phyloP scores from a whole-genome alignment of 805 yeast genomes.

The Lipomyces orientalis region DNA sequence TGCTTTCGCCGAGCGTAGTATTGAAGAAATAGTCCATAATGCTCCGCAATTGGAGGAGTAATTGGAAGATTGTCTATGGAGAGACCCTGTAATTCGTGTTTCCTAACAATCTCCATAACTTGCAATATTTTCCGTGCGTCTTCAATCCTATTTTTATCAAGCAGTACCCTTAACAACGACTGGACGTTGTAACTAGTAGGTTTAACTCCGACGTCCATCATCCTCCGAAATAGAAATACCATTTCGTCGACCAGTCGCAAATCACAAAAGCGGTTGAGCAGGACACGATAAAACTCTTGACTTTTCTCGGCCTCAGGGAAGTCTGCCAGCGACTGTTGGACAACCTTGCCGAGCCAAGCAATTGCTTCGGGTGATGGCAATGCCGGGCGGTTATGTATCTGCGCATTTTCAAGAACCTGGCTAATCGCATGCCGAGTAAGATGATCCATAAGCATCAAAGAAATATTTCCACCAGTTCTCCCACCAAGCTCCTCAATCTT shows the following conservation, averaged over 20 bases:
- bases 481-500: conserved; percentile 25
- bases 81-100: conserved; percentile 13
- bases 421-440: conserved; percentile 15
- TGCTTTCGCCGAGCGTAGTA: conserved; percentile 27
- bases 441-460: conserved; percentile 20
- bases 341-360: conserved; percentile 2
- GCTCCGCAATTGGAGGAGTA: conserved; percentile 24
- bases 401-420: conserved; percentile 1
- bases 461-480: not conserved
- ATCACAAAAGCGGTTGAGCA: conserved; percentile 19
- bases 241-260: conserved; percentile 20
- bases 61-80: not conserved
- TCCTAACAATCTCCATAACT: conserved; percentile 16
- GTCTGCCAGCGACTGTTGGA: conserved; percentile 4
- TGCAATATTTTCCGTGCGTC: conserved; percentile 16
- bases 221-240: conserved; percentile 4
- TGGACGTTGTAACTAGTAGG: conserved; percentile 20
- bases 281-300: conserved; percentile 21
- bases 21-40: conserved; percentile 29
- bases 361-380: not conserved
- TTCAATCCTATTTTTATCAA: conserved; percentile 8
- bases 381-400: conserved; percentile 1
- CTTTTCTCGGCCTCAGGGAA: conserved; percentile 5
- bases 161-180: conserved; percentile 17
- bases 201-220: conserved; percentile 15